Percentiles rank a stretch among this genome's conserved stretches.
These are phyloP conservation scores for Cytospora chrysosperma DNA, from an alignment of 2,329 filamentous ascomycete species.

Conservation along the genomic window DNA sequence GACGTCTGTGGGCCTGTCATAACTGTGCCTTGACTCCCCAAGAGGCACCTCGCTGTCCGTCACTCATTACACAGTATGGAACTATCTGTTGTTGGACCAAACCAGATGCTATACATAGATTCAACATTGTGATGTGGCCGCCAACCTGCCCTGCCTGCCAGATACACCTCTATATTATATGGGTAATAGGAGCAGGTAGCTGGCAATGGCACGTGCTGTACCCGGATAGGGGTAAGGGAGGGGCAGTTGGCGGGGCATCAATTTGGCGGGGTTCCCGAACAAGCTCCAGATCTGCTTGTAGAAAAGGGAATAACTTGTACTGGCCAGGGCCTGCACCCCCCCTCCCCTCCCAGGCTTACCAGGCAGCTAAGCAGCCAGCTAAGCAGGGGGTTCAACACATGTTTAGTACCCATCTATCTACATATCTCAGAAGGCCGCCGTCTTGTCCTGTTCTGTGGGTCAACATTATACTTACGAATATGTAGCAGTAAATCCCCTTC, in stretches of 20 bases:
- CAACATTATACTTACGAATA: neutral
- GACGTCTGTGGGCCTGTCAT: neutral
- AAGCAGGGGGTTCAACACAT: neutral
- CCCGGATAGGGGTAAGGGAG: neutral
- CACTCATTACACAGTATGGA: neutral
- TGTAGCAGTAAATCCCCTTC: neutral
- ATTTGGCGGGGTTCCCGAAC: constrained; percentile 21
- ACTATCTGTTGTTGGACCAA: neutral
- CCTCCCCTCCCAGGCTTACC: neutral
- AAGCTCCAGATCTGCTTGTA: constrained; percentile 20
- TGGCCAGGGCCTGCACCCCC: too few relatives aligned
- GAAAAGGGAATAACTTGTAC: constrained; percentile 14
- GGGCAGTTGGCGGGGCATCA: constrained; percentile 18
- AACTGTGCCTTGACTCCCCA: too few relatives aligned
- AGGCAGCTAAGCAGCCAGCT: neutral
- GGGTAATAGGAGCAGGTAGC: neutral
- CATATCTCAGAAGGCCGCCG: neutral
- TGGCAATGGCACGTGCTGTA: neutral
- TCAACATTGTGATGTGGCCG: neutral
- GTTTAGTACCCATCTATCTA: too few relatives aligned
- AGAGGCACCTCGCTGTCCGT: neutral
- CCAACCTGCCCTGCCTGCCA: neutral
- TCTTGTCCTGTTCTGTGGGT: too few relatives aligned
- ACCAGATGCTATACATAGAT: neutral
- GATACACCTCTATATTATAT: neutral